These are phyloP conservation scores for Mycogone perniciosa DNA, from an alignment of 2,329 filamentous ascomycete genomes.

Conservation along the genomic window DNA sequence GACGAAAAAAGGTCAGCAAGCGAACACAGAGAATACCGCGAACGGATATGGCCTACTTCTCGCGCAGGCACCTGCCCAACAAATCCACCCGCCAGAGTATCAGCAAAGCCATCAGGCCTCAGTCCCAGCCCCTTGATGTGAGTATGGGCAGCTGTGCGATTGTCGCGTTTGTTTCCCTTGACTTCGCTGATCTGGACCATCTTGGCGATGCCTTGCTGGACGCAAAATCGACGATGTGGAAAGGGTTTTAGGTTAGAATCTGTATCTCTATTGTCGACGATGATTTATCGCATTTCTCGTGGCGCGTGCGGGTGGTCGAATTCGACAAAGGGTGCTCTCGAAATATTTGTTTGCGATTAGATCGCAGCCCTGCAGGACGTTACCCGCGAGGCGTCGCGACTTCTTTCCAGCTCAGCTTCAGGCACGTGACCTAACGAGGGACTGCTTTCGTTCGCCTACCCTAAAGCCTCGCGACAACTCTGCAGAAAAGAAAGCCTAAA, in stretches of 20 bases:
- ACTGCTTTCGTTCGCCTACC: constrained; percentile 9
- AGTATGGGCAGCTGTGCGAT: constrained; percentile 91
- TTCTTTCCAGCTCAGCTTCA: constrained; percentile 15
- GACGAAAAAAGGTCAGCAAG: background rate
- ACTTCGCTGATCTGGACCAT: constrained; percentile 94
- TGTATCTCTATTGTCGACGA: background rate
- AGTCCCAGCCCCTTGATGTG: constrained; percentile 95
- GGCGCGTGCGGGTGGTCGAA: background rate
- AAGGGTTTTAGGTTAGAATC: background rate
- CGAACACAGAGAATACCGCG: background rate
- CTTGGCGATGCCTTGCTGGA: constrained; percentile 27
- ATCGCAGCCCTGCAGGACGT: constrained; percentile 22
- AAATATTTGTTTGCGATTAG: constrained; percentile 29
- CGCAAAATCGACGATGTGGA: background rate
- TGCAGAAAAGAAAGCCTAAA: too few species aligned
- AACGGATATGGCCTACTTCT: constrained; percentile 55
- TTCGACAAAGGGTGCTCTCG: constrained; percentile 13
- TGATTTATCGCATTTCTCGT: constrained; percentile 6
- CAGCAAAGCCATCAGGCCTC: constrained; percentile 77
- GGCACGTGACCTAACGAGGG: constrained; percentile 23
- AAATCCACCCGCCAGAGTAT: constrained; percentile 74
- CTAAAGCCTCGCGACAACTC: background rate
- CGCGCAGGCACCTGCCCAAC: constrained; percentile 82
- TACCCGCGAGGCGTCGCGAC: constrained; percentile 21
- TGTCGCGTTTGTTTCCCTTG: constrained; percentile 89